phyloP scores from a whole-genome alignment of 352 stramenopile species.

The Nothophytophthora sp. region DNA sequence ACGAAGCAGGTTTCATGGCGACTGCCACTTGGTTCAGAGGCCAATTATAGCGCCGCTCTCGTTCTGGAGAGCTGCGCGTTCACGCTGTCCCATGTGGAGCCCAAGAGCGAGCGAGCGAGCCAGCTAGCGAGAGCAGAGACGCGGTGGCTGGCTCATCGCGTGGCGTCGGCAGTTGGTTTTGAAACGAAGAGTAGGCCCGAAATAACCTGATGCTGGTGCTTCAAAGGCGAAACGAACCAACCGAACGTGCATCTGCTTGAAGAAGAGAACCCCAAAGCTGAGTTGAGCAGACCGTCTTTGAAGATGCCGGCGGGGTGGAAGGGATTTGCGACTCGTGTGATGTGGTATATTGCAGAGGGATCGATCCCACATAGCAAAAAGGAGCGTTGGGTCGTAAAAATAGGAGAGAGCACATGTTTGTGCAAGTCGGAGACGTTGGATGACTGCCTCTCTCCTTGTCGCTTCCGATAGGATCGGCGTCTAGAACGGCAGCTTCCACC shows the following conservation, averaged over 20 bases:
- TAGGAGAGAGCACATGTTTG: conserved; percentile 10
- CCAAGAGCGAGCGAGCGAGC: too few species aligned
- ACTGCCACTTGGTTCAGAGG: conserved; percentile 4
- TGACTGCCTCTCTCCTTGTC: conserved; percentile 3
- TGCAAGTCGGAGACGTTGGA: too few species aligned
- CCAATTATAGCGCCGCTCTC: conserved; percentile 42
- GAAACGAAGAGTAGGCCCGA: conserved; percentile 25
- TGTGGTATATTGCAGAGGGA: background rate
- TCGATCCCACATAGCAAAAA: conserved; percentile 6
- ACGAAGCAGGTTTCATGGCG: conserved; percentile 22
- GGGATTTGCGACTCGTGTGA: conserved; percentile 1
- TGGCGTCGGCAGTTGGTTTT: conserved; percentile 24
- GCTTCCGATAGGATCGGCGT: too few species aligned
- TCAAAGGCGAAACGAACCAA: conserved; percentile 17
- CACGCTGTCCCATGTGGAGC: too few species aligned
- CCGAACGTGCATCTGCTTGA: background rate
- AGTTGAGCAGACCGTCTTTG: conserved; percentile 1
- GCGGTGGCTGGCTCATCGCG: conserved; percentile 1
- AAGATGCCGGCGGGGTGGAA: too few species aligned
- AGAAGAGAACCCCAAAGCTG: background rate
- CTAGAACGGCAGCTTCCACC: conserved; percentile 77
- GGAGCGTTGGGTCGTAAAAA: conserved; percentile 26
- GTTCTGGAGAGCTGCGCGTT: too few species aligned
- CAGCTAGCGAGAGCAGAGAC: conserved; percentile 5
- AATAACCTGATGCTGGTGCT: conserved; percentile 8